Conservation (phyloP, 106 monocot species). For the Dactylorhiza incarnata region DNA sequence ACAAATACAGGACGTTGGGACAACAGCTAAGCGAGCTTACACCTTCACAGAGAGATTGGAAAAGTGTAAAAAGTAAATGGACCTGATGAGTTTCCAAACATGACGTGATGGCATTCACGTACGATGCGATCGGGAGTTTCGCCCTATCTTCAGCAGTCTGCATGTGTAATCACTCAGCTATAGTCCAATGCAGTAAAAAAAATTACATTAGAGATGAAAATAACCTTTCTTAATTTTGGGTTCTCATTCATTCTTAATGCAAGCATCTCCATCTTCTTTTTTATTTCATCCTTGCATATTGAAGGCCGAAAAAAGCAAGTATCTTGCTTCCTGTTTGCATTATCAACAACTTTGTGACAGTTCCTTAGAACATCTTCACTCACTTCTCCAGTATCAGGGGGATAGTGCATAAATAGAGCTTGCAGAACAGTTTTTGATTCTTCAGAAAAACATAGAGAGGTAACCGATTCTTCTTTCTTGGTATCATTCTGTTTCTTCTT, state of each 20-base stretch:
- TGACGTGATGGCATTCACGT: constrained; percentile 66
- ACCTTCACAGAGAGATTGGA: neutral
- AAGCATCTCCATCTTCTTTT: constrained; percentile 49
- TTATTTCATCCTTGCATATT: constrained; percentile 48
- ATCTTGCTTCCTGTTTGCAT: constrained; percentile 36
- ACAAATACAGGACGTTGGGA: neutral
- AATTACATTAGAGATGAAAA: constrained; percentile 3
- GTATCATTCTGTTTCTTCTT: constrained; percentile 24
- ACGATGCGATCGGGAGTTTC: constrained; percentile 87
- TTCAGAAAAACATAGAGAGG: constrained; percentile 49
- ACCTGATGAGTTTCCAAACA: constrained; percentile 83
- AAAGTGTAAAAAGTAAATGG: constrained; percentile 5
- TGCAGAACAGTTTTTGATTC: constrained; percentile 43
- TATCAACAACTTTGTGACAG: constrained; percentile 18
- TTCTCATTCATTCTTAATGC: constrained; percentile 34
- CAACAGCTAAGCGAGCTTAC: neutral
- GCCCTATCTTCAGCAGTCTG: constrained; percentile 59
- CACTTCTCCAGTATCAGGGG: constrained; percentile 63
- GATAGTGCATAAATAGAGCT: constrained; percentile 60
- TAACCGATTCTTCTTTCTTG: constrained; percentile 29
- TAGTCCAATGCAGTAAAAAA: neutral
- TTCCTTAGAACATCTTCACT: constrained; percentile 18
- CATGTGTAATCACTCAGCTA: constrained; percentile 10
- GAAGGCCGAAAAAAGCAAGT: constrained; percentile 55
- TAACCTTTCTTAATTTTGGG: constrained; percentile 64